Evolutionary conservation across 495 filamentous ascomycete genomes (phyloP).

Genomic region (Aspergillus coremiiformis): DNA sequence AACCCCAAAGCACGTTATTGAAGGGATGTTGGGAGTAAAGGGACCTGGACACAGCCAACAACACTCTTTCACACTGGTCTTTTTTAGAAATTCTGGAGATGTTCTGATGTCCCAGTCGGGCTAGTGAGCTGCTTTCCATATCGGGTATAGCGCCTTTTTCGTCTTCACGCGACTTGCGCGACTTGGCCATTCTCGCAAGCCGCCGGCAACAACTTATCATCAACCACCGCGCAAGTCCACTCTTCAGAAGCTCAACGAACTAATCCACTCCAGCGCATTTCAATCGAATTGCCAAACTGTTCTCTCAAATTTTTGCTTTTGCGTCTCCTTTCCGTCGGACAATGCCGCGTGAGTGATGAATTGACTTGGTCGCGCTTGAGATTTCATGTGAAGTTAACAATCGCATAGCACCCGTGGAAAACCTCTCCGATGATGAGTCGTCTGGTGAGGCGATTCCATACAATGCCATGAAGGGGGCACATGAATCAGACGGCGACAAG

Average conservation of each 20-base stretch:
- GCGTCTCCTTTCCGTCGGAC: conserved; percentile 15
- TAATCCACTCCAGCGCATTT: background rate
- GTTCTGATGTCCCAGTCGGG: conserved; percentile 10
- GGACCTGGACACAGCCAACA: conserved; percentile 8
- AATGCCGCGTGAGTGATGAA: conserved; percentile 35
- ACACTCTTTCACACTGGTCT: conserved; percentile 13
- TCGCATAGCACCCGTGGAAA: conserved; percentile 31
- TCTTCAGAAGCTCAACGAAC: background rate
- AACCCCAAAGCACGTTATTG: conserved; percentile 12
- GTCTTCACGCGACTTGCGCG: conserved; percentile 15
- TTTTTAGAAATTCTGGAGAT: conserved; percentile 30
- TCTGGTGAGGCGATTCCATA: conserved; percentile 35
- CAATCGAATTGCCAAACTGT: conserved; percentile 25
- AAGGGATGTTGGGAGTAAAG: conserved; percentile 4
- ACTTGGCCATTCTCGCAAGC: conserved; percentile 5
- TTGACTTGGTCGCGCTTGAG: conserved; percentile 10
- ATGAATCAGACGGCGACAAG: conserved; percentile 24
- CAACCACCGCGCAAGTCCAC: background rate
- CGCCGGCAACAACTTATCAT: conserved; percentile 1
- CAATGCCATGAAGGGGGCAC: conserved; percentile 24
- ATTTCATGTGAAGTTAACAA: conserved; percentile 10
- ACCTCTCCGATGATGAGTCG: conserved; percentile 42
- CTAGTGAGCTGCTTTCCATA: conserved; percentile 31
- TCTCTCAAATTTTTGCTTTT: conserved; percentile 24
- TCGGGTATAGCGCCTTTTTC: conserved; percentile 28